A percentile compares a stretch with the other conserved stretches of the same genome.
These are phyloP conservation scores for Gypsophila paniculata DNA, from an alignment of 179 eudicot genomes.

Conservation along the genomic window DNA sequence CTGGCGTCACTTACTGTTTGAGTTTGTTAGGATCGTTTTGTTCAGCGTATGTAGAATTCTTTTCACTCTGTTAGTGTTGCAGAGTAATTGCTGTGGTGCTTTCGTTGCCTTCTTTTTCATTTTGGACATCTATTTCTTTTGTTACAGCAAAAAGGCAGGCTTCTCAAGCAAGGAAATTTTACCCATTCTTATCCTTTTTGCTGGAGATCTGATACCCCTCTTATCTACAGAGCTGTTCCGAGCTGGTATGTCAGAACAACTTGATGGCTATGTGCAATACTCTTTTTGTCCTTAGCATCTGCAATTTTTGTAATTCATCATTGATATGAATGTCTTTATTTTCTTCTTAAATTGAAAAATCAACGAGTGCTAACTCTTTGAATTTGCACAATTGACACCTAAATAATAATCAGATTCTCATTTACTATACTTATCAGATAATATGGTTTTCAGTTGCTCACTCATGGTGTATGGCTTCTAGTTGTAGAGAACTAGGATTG, in stretches of 20 bases:
- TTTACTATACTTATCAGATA: no score
- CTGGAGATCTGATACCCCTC: constrained; percentile 98
- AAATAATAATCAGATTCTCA: neutral
- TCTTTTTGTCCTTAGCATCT: neutral
- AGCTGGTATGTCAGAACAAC: constrained; percentile 54
- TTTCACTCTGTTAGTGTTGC: neutral
- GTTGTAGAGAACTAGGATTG: constrained; percentile 1
- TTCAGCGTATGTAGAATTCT: no score
- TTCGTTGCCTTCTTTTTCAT: neutral
- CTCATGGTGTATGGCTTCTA: neutral
- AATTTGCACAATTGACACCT: neutral
- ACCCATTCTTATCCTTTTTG: constrained; percentile 91
- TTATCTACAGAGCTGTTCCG: constrained; percentile 96
- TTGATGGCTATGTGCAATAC: neutral
- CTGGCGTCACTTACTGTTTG: neutral
- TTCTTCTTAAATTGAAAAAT: neutral
- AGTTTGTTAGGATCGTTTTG: neutral
- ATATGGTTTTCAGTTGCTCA: no score
- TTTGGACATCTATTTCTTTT: constrained; percentile 5
- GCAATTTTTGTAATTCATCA: neutral
- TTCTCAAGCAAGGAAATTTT: constrained; percentile 72
- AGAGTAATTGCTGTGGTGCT: constrained; percentile 6
- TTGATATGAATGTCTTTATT: neutral
- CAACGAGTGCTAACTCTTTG: neutral
- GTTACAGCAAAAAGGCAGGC: constrained; percentile 70